phyloP scores from a whole-genome alignment of 441 rosid species.

The Capsella rubella region DNA sequence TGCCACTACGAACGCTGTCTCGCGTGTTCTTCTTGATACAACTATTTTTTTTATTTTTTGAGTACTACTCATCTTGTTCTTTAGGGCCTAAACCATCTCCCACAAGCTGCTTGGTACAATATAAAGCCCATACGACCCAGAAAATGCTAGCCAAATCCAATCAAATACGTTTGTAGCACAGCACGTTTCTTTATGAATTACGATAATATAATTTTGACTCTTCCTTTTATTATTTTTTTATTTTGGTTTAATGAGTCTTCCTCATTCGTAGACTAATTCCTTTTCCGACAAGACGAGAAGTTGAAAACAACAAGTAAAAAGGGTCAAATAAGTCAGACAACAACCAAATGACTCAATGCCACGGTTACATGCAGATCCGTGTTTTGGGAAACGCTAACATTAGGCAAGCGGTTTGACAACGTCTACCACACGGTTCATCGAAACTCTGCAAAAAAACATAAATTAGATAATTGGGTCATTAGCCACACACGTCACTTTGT shows the following conservation, averaged over 20 bases:
- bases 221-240: too few relatives aligned
- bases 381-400: background rate
- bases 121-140: background rate
- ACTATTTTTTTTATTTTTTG: background rate
- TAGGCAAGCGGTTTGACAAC: constrained; percentile 3
- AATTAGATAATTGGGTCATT: background rate
- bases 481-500: constrained; percentile 3
- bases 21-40: background rate
- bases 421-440: constrained; percentile 1
- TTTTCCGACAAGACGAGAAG: background rate
- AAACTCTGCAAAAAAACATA: background rate
- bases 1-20: background rate
- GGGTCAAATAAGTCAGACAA: background rate
- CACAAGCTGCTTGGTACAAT: background rate
- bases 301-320: background rate
- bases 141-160: background rate
- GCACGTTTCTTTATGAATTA: too few relatives aligned
- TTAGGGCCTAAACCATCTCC: background rate
- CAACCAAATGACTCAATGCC: background rate
- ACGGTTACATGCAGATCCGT: background rate
- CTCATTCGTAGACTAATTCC: background rate
- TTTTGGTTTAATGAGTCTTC: background rate
- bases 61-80: background rate
- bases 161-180: background rate
- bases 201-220: too few relatives aligned